Base-by-base conservation (phyloP, 805 yeast species). In the Candida ortonii region DNA sequence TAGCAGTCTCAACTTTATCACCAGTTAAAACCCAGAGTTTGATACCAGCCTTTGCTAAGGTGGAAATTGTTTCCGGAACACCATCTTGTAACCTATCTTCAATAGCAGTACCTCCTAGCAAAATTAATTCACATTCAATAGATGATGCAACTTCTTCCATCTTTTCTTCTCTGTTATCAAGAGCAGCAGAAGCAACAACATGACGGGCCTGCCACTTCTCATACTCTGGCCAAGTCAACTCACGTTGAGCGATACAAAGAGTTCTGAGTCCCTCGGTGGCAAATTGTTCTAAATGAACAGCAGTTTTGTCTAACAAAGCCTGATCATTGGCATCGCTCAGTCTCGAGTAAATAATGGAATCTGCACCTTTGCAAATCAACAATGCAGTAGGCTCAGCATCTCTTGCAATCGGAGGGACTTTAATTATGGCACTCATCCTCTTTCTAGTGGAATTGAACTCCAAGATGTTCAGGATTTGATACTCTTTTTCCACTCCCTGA, bases 1-100 rank as follows among this genome's bases (percentile, higher is more conserved):
- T 84, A 9, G 93, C 94, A 20, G 94, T 84, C 59, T 84, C 94
- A n/a, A 84, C 85, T 58, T 82, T 84, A 58, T 84, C 94, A 62
- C 94, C 94, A 3, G 94, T 84, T 30, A 84, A 65, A 29, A 84
- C 93, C 94, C 94, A 84, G 34, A 84, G 63, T 57, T 84, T 84
- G 36, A 84, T 80, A 55, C 94, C 93, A 6, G 93, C 93, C 44
- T 76, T 67, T 11, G 75, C 83, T 36, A 84, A 64, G 5, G 78
- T 55, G 6, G 79, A 74, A 52, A 84, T 84, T 11, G 90, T 73
- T 48, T 83, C 93, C 2, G 93, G 90, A 35, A 84, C 94, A 63
- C 93, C 93, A 49, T 81, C 87, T 59, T 84, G 94, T 41, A 84
- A 63, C 55, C 88, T 69, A 65, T 84, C 94, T 57, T 84, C 94